Evolutionary conservation across 768 basidiomycete genomes (phyloP), one percentile per base, ranked within the genome.

Genomic region (Russula olivacea): DNA sequence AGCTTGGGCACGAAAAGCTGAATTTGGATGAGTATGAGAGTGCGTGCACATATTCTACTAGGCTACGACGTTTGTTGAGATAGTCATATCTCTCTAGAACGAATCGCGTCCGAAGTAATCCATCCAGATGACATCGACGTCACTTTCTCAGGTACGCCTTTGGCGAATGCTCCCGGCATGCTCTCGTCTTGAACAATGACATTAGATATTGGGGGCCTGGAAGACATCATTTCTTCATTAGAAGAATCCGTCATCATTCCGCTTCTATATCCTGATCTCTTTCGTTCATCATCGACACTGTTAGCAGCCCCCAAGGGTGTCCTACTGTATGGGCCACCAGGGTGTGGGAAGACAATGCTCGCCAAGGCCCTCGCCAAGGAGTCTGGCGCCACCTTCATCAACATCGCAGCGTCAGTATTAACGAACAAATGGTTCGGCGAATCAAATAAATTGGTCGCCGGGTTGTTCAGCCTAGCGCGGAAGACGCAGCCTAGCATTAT

Each of bases 321-420:
- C 10, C 81, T 98, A 19, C 82, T 99, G 21, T 96, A 91, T 69
- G 97, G 97, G 0, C 97, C 95, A 47, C 97, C 97, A 1, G 96
- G 97, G 7, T 99, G 97, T 68, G 97, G 97, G 28, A 99, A 99
- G 78, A 98, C 97, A 1, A 95, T 99, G 93, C 81, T 99, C n/a
- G 97, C 97, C 1, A 96, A 96, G 72, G 96, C 96, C 2, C 81
- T 99, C 9, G 97, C 97, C 14, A 97, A 96, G 72, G 95, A 99
- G 77, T 93, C 90, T 3, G 91, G 93, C 19, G 97, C 97, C 8
- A 96, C 94, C 0, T 99, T 99, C 72, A 96, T 98, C 77, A 92
- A 92, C 73, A 81, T 92, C 63, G 82, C 88, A 7, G 82, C 87
- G 40, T 87, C 86, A 3, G 85, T 84, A 10, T 77, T 91, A 65